Conservation (phyloP, 139 green algal genomes). For the Medakamo hakoo region DNA sequence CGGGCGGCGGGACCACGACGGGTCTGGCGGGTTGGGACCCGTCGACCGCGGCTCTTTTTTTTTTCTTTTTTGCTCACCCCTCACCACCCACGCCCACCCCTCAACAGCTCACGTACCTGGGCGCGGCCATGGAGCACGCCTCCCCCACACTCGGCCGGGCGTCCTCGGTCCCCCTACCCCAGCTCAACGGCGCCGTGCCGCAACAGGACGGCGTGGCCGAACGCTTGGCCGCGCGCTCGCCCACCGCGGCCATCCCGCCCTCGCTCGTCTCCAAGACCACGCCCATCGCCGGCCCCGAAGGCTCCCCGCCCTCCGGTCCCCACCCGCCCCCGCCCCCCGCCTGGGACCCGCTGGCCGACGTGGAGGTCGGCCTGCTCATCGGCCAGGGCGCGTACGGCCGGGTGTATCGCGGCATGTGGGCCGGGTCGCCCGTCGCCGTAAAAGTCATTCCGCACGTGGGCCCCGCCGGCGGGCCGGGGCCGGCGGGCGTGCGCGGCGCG, state of each 20-base stretch:
- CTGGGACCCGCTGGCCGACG: slow-evolving; percentile 9
- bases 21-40: no score
- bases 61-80: background rate
- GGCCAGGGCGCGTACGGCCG: slow-evolving; percentile 24
- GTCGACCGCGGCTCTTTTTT: background rate
- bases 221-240: slow-evolving; percentile 2
- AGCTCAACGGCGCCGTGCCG: no score
- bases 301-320: background rate
- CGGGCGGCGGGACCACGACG: no score
- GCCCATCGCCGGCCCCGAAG: background rate
- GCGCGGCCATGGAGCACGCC: background rate
- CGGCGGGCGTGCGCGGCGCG: background rate
- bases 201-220: no score
- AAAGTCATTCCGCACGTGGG: slow-evolving; percentile 15
- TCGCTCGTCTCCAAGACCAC: slow-evolving; percentile 2
- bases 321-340: background rate
- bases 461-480: background rate
- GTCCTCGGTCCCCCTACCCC: no score
- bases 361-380: slow-evolving; percentile 23
- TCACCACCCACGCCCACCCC: background rate
- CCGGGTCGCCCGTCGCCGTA: slow-evolving; percentile 17
- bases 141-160: no score
- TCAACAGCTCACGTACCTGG: background rate
- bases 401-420: slow-evolving; percentile 22
- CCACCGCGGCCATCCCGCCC: background rate